Conservation (phyloP, 2,329 filamentous ascomycete genomes). For the Sporothrix pseudoabietina region DNA sequence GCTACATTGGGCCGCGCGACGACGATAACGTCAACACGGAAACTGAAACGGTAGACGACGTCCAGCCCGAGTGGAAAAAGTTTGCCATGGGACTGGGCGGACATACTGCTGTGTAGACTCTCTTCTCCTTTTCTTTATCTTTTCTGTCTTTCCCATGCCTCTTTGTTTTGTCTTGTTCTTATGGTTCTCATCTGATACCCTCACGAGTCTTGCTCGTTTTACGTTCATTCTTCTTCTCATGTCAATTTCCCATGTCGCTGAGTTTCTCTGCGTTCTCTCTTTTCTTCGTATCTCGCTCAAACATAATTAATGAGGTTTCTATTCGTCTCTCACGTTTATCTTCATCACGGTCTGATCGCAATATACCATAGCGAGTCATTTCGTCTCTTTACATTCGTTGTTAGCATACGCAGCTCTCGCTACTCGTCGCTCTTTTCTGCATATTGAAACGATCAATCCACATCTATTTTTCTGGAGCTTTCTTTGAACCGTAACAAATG, state of each 20-base stretch:
- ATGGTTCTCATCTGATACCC: conserved; percentile 31
- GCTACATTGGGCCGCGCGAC: conserved; percentile 29
- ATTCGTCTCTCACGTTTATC: neutral
- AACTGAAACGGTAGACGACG: conserved; percentile 27
- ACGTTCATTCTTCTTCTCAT: neutral
- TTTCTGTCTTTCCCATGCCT: neutral
- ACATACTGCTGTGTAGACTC: conserved; percentile 39
- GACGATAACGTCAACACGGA: neutral
- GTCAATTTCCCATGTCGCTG: neutral
- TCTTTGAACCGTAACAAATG: neutral
- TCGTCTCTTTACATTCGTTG: neutral
- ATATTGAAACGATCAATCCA: conserved; percentile 11
- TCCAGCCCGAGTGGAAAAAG: conserved; percentile 49
- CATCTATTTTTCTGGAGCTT: neutral
- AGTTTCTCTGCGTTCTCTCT: neutral
- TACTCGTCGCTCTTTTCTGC: neutral
- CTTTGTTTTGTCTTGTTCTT: neutral
- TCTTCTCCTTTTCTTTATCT: neutral
- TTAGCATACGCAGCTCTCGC: neutral
- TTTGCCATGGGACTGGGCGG: conserved; percentile 50
- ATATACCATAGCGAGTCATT: neutral
- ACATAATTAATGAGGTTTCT: neutral
- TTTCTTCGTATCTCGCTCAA: neutral
- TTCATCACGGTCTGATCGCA: neutral
- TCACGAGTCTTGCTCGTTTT: conserved; percentile 12